A percentile compares a stretch with the other conserved stretches of the same genome.
phyloP scores from a whole-genome alignment of 257 asterid genomes.

The Solanum corneliomulleri region DNA sequence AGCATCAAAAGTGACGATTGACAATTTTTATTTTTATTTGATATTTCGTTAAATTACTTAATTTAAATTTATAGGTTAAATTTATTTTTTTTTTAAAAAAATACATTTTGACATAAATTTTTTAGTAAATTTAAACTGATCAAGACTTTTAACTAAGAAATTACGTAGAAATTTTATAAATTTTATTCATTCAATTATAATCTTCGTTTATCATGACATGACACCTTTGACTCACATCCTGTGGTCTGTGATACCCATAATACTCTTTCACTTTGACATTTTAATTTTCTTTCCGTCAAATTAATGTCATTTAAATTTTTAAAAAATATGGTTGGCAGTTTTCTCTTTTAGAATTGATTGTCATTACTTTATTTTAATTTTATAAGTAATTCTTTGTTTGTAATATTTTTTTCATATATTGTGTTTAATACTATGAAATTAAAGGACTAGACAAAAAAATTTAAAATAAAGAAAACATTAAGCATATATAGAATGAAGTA shows the following conservation, averaged over 20 bases:
- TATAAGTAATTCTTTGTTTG: too few relatives aligned
- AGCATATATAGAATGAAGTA: neutral
- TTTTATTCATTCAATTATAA: too few relatives aligned
- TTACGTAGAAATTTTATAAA: rapidly evolving
- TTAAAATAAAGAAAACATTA: too few relatives aligned
- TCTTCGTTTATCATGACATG: neutral
- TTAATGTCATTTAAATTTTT: neutral
- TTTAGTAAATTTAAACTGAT: too few relatives aligned
- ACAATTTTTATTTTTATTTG: neutral
- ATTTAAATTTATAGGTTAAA: neutral
- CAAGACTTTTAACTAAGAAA: neutral
- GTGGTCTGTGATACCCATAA: neutral
- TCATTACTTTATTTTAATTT: neutral
- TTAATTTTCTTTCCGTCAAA: neutral
- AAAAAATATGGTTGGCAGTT: neutral
- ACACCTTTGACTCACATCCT: neutral
- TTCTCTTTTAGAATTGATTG: neutral
- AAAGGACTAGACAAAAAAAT: neutral
- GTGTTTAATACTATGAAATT: neutral
- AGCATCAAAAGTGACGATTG: neutral
- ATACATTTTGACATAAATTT: too few relatives aligned
- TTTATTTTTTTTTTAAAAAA: too few relatives aligned
- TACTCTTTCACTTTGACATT: neutral
- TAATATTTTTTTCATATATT: neutral
- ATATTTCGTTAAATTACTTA: neutral